Percentiles rank a stretch among this genome's conserved stretches.
Conservation (phyloP, 371 early-diverging fungal genomes). For the Mortierella polycephala region DNA sequence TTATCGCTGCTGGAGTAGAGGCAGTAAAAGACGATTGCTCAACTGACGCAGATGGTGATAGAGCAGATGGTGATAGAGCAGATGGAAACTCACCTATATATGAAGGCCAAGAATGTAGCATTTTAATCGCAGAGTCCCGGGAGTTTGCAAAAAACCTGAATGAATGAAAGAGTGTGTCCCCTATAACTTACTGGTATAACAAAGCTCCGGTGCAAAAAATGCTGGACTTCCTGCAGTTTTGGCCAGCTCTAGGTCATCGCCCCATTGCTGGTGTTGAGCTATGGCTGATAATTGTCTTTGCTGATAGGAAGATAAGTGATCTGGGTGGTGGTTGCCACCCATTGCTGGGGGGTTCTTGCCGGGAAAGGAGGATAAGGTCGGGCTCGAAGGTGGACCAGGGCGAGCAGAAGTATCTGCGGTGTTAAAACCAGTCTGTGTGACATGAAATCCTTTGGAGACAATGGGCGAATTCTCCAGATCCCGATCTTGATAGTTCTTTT, state of each 20-base stretch:
- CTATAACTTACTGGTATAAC: slow-evolving; percentile 71
- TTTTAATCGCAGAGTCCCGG: too few species aligned
- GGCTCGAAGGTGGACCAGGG: slow-evolving; percentile 38
- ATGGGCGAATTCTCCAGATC: slow-evolving; percentile 27
- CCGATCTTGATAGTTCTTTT: slow-evolving; percentile 47
- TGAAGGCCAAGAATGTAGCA: too few species aligned
- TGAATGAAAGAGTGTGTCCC: not conserved
- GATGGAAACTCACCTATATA: slow-evolving; percentile 41
- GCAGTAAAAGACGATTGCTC: slow-evolving; percentile 36
- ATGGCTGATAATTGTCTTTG: slow-evolving; percentile 26
- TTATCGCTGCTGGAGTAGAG: slow-evolving; percentile 15
- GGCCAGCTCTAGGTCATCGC: slow-evolving; percentile 81
- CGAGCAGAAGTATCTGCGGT: not conserved
- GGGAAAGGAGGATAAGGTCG: slow-evolving; percentile 10
- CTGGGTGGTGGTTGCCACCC: slow-evolving; percentile 4
- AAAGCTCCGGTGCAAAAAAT: slow-evolving; percentile 97
- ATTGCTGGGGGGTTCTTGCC: not conserved
- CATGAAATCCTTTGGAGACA: slow-evolving; percentile 20
- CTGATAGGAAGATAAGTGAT: slow-evolving; percentile 38
- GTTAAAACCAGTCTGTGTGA: slow-evolving; percentile 7
- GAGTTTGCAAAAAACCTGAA: not conserved
- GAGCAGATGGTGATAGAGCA: slow-evolving; percentile 18
- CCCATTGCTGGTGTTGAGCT: slow-evolving; percentile 40
- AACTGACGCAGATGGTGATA: slow-evolving; percentile 29
- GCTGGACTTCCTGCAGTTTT: slow-evolving; percentile 97